These are phyloP conservation scores for Cinchona pubescens DNA, from an alignment of 257 asterid species.

Conservation along the genomic window DNA sequence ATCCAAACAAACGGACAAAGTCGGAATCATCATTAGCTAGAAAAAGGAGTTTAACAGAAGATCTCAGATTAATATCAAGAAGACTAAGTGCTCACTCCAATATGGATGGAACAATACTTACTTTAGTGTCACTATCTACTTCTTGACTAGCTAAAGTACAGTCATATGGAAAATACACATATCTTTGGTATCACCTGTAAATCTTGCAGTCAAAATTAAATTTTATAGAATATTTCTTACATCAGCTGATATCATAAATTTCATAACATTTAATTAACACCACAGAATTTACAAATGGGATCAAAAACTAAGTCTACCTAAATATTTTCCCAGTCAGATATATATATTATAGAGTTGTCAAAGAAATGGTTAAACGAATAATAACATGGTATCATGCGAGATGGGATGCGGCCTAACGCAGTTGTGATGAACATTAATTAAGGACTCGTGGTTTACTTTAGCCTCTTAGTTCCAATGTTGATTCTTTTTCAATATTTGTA, in stretches of 20 bases:
- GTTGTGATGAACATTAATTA: slow-evolving; percentile 9
- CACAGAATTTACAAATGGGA: no score
- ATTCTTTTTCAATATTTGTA: neutral
- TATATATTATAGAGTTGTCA: no score
- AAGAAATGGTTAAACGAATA: slow-evolving; percentile 14
- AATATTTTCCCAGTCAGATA: no score
- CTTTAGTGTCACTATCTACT: slow-evolving; percentile 1
- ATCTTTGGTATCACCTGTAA: no score
- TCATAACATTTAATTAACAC: no score
- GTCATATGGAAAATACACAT: no score
- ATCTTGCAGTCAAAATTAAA: no score
- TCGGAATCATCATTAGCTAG: slow-evolving; percentile 16
- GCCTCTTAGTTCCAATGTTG: neutral
- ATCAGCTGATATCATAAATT: no score
- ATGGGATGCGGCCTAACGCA: slow-evolving; percentile 32
- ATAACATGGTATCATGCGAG: slow-evolving; percentile 6
- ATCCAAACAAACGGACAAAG: no score
- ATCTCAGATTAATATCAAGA: neutral
- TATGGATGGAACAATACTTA: slow-evolving; percentile 10
- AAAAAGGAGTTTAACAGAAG: neutral
- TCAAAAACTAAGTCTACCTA: no score
- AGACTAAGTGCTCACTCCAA: slow-evolving; percentile 12
- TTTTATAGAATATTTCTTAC: no score
- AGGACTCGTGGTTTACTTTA: neutral
- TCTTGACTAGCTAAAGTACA: slow-evolving; percentile 14